A percentile compares a stretch with the other conserved stretches of the same genome.
Conservation (phyloP, 2,329 filamentous ascomycete genomes). For the Xylariales sp. region DNA sequence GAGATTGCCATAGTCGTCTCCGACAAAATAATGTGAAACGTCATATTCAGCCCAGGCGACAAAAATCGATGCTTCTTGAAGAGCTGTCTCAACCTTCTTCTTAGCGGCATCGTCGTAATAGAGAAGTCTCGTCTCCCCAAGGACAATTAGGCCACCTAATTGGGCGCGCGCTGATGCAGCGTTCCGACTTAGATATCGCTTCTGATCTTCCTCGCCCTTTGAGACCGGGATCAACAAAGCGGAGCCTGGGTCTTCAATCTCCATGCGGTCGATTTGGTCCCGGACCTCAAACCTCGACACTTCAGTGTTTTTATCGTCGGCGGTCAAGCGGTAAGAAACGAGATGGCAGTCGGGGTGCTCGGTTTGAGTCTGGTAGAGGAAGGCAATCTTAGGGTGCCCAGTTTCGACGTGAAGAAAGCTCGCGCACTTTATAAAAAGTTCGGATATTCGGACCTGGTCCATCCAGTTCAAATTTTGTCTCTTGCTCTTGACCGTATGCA, state of each 20-base stretch:
- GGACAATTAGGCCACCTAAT: constrained; percentile 76
- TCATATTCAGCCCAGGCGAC: constrained; percentile 92
- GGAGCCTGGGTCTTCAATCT: constrained; percentile 66
- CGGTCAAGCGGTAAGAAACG: constrained; percentile 69
- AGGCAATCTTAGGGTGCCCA: constrained; percentile 67
- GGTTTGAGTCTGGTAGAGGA: constrained; percentile 66
- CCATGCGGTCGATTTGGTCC: constrained; percentile 66
- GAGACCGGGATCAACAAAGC: constrained; percentile 72
- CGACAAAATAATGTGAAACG: constrained; percentile 83
- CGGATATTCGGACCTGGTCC: constrained; percentile 67
- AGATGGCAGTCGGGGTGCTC: constrained; percentile 66
- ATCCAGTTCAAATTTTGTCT: constrained; percentile 60
- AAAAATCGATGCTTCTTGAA: constrained; percentile 84
- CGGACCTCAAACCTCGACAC: constrained; percentile 66
- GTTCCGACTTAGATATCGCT: constrained; percentile 70
- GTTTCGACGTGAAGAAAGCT: constrained; percentile 69
- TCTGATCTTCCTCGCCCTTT: constrained; percentile 64
- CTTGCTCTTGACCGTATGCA: constrained; percentile 59
- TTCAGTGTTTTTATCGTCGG: constrained; percentile 66
- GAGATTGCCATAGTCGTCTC: constrained; percentile 88
- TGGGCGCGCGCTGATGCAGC: constrained; percentile 65
- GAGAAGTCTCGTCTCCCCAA: constrained; percentile 83
- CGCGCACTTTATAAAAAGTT: constrained; percentile 69
- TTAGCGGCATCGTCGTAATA: constrained; percentile 86
- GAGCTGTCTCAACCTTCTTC: constrained; percentile 69